Evolutionary conservation across 257 asterid genomes (phyloP), one percentile per base, ranked within the genome.

Genomic region (Catharanthus roseus): DNA sequence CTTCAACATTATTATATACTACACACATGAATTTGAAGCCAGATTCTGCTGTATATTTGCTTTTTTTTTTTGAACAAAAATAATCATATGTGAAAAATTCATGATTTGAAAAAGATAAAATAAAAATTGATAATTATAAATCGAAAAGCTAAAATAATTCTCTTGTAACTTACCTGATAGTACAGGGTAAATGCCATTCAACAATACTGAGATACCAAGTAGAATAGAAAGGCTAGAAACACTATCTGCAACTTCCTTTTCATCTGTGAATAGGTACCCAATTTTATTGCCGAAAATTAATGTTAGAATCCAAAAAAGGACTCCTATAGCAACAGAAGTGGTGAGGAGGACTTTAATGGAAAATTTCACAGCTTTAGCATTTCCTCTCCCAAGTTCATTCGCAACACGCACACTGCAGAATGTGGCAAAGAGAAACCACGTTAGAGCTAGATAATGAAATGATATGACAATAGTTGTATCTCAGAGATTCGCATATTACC

Each of bases 311-410:
- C 77, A 82, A 67, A 89, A 86, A 38, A 82, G 18, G 9, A 83
- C 0, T 21, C 91, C 95, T 18, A 91, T 78, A 26, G 70, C 6
- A 4, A 75, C 5, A 3, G 92, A 89, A 11, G 86, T 87, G 68
- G 76, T 55, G 71, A 87, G 34, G 53, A 89, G 70, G 57, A 91
- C 89, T 77, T 87, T 86, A 65, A 91, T 87, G 6, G 97, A 85
- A 61, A 89, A 91, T 51, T 72, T 86, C n/a, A 68, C 73, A 34
- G 96, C 95, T 53, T 83, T 83, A 3, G 95, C 91, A 56, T 91
- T 89, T 75, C 95, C 96, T 66, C 83, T 85, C 39, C 95, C 96
- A 1, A 91, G 84, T 67, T 91, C 97, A 57, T 91, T 91, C 2
- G 97, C 92, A 33, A 89, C 79, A 8, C 97, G 87, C 8, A 90